Evolutionary conservation across 1,284 basidiomycete species (phyloP).

Genomic region (Coriolopsis trogii): DNA sequence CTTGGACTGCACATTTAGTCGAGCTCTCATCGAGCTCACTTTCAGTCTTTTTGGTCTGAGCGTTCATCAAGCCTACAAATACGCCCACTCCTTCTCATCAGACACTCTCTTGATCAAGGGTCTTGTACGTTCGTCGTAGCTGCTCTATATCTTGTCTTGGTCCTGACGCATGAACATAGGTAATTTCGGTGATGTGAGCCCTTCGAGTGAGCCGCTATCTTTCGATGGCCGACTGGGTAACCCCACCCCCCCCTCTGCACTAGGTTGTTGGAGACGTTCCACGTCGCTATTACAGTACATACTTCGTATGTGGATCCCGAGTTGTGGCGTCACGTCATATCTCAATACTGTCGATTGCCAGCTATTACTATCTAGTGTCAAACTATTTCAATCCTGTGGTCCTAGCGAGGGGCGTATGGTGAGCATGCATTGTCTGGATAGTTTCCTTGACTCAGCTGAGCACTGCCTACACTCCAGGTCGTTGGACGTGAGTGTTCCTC

Average conservation of each 20-base stretch:
- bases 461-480: not conserved
- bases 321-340: not conserved
- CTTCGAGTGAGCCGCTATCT: not conserved
- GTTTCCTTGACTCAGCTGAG: not conserved
- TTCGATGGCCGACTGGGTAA: not conserved
- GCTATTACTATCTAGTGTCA: constrained; percentile 5
- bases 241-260: no score
- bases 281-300: constrained; percentile 1
- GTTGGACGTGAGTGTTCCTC: not conserved
- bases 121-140: no score
- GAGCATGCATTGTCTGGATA: not conserved
- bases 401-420: constrained; percentile 3
- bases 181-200: not conserved
- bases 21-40: not conserved
- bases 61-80: no score
- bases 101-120: no score
- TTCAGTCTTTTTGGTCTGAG: constrained; percentile 4
- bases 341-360: not conserved
- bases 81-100: no score
- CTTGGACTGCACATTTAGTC: not conserved
- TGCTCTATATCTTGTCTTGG: no score
- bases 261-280: constrained; percentile 8
- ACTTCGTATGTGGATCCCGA: not conserved
- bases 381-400: not conserved
- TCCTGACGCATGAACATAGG: no score